phyloP scores from a whole-genome alignment of 441 rosid species.

The Erysimum cheiri region DNA sequence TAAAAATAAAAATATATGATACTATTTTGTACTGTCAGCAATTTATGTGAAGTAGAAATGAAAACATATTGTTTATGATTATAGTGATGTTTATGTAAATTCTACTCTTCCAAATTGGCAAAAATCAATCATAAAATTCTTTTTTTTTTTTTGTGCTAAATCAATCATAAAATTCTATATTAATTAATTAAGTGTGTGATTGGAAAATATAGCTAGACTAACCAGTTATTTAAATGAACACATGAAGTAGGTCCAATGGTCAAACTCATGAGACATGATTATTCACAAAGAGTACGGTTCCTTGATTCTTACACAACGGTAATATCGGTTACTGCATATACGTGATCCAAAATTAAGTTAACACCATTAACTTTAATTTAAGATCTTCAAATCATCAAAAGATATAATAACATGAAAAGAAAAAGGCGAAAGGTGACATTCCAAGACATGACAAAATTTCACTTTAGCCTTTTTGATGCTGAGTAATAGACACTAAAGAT shows the following conservation, averaged over 20 bases:
- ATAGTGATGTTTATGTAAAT: not conserved
- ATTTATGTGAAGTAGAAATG: too few relatives aligned
- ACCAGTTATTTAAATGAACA: not conserved
- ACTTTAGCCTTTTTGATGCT: conserved; percentile 41
- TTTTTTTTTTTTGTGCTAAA: too few relatives aligned
- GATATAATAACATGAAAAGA: conserved; percentile 31
- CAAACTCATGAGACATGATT: conserved; percentile 12
- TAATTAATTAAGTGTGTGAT: not conserved
- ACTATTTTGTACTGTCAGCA: too few relatives aligned
- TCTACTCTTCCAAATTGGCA: not conserved
- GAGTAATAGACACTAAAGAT: conserved; percentile 38
- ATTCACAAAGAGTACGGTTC: conserved; percentile 16
- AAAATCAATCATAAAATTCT: not conserved
- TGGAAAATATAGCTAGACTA: not conserved
- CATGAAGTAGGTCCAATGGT: conserved; percentile 7
- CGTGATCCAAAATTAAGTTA: conserved; percentile 16
- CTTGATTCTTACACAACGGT: conserved; percentile 20
- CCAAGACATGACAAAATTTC: conserved; percentile 38
- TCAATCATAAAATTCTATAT: too few relatives aligned
- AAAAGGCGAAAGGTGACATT: conserved; percentile 34
- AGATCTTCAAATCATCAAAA: conserved; percentile 35
- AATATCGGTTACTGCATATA: not conserved
- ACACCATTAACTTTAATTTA: conserved; percentile 40
- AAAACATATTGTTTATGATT: too few relatives aligned
- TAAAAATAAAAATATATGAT: too few relatives aligned